phyloP scores from a whole-genome alignment of 2,329 filamentous ascomycete species.

The Penicillium verrucosum region DNA sequence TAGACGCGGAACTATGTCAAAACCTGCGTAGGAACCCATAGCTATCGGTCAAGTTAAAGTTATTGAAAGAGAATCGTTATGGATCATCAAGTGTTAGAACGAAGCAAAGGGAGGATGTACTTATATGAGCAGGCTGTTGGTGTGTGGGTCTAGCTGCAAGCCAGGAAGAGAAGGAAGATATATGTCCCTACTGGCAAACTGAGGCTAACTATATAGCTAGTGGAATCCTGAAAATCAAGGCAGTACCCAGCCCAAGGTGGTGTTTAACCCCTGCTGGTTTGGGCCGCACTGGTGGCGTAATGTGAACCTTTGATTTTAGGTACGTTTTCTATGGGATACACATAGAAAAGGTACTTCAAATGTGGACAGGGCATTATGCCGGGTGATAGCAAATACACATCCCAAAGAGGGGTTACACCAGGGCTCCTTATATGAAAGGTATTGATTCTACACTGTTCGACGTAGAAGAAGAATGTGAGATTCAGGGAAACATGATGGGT shows the following conservation, averaged over 20 bases:
- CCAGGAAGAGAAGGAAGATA: too few species aligned
- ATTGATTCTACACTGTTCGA: neutral
- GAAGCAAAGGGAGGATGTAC: too few species aligned
- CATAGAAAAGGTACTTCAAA: neutral
- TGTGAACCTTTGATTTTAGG: neutral
- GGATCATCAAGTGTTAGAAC: too few species aligned
- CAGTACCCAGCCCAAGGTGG: neutral
- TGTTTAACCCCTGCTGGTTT: neutral
- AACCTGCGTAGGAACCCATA: too few species aligned
- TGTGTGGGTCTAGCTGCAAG: too few species aligned
- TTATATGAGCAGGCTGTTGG: too few species aligned
- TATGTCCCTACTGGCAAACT: too few species aligned
- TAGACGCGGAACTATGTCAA: too few species aligned
- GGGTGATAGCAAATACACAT: neutral
- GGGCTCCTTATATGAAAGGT: neutral
- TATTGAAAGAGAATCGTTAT: too few species aligned
- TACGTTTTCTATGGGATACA: neutral
- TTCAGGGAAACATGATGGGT: neutral
- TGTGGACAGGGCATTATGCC: neutral
- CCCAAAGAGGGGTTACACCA: neutral
- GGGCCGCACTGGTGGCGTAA: neutral
- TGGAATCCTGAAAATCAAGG: neutral
- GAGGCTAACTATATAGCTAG: neutral
- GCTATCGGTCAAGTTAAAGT: too few species aligned
- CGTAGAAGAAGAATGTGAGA: neutral